Conservation (phyloP, 116 monocot genomes). For the Phalaenopsis hybrid region DNA sequence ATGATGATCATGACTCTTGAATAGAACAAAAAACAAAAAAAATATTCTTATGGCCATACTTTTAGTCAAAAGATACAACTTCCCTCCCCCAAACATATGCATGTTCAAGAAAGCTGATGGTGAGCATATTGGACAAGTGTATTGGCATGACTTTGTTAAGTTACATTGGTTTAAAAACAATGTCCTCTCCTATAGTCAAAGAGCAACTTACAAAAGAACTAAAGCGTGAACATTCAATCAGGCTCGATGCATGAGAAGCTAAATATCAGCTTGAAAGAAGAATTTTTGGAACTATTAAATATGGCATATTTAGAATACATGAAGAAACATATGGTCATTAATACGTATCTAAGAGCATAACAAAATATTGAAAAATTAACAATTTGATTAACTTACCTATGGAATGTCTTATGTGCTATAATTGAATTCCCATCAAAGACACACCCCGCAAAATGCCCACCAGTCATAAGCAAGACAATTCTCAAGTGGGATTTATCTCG, state of each 20-base stretch:
- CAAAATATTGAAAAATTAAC: background rate
- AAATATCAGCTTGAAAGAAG: background rate
- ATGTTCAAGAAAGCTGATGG: background rate
- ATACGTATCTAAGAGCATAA: background rate
- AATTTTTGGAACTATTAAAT: background rate
- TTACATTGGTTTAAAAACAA: background rate
- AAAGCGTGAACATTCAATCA: background rate
- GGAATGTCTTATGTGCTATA: slow-evolving; percentile 87
- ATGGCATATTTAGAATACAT: background rate
- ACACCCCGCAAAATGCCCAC: slow-evolving; percentile 94
- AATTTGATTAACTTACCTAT: slow-evolving; percentile 58
- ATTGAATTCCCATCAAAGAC: slow-evolving; percentile 89
- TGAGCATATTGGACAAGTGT: background rate
- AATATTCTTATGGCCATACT: background rate
- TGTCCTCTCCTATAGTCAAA: background rate
- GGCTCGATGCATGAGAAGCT: background rate
- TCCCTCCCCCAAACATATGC: background rate
- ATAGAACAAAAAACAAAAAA: background rate
- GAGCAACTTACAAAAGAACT: background rate
- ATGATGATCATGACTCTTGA: background rate
- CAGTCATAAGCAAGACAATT: slow-evolving; percentile 62
- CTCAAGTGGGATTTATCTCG: slow-evolving; percentile 68
- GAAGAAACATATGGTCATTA: background rate
- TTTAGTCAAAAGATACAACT: background rate
- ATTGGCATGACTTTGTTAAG: background rate